Evolutionary conservation across 2,329 filamentous ascomycete species (phyloP).

Genomic region (Sarocladium strictum): DNA sequence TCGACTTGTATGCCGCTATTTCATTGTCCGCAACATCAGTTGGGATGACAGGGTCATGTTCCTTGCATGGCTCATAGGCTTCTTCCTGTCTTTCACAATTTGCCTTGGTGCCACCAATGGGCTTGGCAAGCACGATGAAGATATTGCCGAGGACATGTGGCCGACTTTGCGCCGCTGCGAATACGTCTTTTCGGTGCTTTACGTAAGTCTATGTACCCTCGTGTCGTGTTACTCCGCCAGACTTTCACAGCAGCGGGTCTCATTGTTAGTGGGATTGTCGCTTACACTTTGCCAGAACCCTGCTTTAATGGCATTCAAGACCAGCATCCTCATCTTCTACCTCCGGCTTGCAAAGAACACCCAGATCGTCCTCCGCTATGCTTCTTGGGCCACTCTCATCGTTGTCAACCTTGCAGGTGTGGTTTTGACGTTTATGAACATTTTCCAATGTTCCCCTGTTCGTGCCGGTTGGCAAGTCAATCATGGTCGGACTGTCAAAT

Average conservation of each 20-base stretch:
- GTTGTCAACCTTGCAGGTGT: constrained; percentile 75
- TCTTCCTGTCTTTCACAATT: constrained; percentile 62
- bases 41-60: constrained; percentile 80
- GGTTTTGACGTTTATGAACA: constrained; percentile 78
- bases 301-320: constrained; percentile 84
- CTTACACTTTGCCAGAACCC: constrained; percentile 57
- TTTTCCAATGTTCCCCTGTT: constrained; percentile 78
- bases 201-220: constrained; percentile 34
- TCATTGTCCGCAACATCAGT: constrained; percentile 64
- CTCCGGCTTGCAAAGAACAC: constrained; percentile 73
- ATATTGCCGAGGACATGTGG: constrained; percentile 49
- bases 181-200: constrained; percentile 60
- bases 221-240: too few species aligned
- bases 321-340: constrained; percentile 89
- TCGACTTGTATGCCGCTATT: constrained; percentile 65
- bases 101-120: constrained; percentile 58
- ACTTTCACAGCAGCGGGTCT: too few species aligned
- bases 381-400: constrained; percentile 72
- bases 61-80: constrained; percentile 67
- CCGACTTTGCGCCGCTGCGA: constrained; percentile 49
- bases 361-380: constrained; percentile 68
- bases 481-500: constrained; percentile 28
- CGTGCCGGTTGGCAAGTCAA: constrained; percentile 56
- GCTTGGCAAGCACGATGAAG: constrained; percentile 58
- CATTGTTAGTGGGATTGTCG: not conserved